Percentiles rank a stretch among this genome's conserved stretches.
These are phyloP conservation scores for Termitomyces sp. DNA, from an alignment of 768 basidiomycete genomes.

Conservation along the genomic window DNA sequence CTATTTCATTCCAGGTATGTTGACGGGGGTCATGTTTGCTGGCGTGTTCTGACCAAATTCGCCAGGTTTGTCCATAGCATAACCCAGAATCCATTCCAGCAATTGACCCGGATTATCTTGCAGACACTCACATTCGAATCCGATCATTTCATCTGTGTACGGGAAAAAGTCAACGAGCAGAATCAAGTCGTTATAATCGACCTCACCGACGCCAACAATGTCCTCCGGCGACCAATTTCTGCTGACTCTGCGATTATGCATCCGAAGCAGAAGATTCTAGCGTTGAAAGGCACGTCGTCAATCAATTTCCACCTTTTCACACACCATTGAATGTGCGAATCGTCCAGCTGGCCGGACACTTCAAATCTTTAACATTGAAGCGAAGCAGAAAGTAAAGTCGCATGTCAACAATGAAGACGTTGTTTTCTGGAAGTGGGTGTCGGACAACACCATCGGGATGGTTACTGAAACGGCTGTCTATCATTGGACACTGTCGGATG, in stretches of 20 bases:
- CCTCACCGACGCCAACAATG: conserved; percentile 96
- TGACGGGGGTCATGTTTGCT: conserved; percentile 30
- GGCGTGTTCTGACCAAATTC: conserved; percentile 25
- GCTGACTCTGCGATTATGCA: conserved; percentile 99
- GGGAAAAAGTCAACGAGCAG: conserved; percentile 91
- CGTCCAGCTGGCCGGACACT: conserved; percentile 87
- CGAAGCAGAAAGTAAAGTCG: conserved; percentile 96
- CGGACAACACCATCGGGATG: conserved; percentile 85
- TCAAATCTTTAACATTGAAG: conserved; percentile 97
- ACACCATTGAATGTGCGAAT: conserved; percentile 7
- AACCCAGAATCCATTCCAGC: background rate
- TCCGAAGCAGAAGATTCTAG: conserved; percentile 92
- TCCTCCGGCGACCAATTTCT: conserved; percentile 89
- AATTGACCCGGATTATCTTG: conserved; percentile 3
- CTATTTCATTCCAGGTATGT: conserved; percentile 93
- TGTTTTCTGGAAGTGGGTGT: conserved; percentile 99
- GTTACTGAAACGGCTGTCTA: conserved; percentile 92
- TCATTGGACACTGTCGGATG: conserved; percentile 82
- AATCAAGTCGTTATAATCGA: conserved; percentile 99
- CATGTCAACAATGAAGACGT: conserved; percentile 92
- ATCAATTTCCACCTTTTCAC: conserved; percentile 3
- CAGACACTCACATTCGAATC: conserved; percentile 94
- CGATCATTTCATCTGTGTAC: conserved; percentile 97
- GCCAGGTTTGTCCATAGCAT: conserved; percentile 26
- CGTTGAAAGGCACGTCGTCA: conserved; percentile 72